Conservation (phyloP, 305 asterid species). For the Fraxinus velutina region DNA sequence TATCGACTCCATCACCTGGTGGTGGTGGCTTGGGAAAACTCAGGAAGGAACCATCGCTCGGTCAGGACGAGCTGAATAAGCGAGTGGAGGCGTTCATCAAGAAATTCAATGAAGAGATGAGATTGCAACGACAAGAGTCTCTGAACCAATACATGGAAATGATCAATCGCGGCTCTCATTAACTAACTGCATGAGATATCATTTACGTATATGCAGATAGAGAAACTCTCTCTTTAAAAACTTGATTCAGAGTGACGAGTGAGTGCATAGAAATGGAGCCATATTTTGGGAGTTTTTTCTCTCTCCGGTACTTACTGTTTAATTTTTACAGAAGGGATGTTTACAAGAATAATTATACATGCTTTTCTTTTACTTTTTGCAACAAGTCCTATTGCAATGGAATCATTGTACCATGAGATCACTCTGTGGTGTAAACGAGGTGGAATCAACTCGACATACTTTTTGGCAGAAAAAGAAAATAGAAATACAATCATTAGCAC, state of each 20-base stretch:
- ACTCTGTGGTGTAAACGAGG: not conserved
- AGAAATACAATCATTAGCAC: not conserved
- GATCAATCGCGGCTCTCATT: constrained; percentile 43
- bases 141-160: constrained; percentile 54
- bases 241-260: not conserved
- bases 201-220: not conserved
- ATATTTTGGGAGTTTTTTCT: not conserved
- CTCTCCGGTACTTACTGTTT: not conserved
- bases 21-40: constrained; percentile 45
- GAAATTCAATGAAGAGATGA: constrained; percentile 78
- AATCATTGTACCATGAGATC: not conserved
- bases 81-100: constrained; percentile 78
- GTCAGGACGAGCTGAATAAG: constrained; percentile 68
- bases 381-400: not conserved
- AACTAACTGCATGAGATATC: not conserved
- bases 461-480: not conserved
- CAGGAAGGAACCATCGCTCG: constrained; percentile 57
- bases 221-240: constrained; percentile 2
- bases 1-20: constrained; percentile 15
- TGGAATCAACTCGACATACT: not conserved
- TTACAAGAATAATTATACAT: not conserved
- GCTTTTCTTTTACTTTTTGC: not conserved
- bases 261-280: not conserved
- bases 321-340: not conserved
- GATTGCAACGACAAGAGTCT: constrained; percentile 72